phyloP scores from a whole-genome alignment of 768 basidiomycete species.

The Cystobasidium onofrii region DNA sequence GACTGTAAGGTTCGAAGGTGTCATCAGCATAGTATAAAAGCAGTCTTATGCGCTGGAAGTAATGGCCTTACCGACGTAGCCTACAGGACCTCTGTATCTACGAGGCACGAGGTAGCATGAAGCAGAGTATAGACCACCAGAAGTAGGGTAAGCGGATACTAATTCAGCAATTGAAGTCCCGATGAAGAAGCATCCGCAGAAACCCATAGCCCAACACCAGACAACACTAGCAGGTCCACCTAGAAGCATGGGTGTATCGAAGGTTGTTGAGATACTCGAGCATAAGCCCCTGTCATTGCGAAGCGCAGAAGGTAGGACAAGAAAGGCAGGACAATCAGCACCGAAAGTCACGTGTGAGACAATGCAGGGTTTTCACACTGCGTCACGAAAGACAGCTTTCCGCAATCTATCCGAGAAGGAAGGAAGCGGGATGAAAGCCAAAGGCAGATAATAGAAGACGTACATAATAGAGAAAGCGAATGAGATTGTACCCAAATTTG shows the following conservation, averaged over 20 bases:
- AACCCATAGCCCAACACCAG: conserved; percentile 44
- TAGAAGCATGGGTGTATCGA: conserved; percentile 47
- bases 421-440: conserved; percentile 25
- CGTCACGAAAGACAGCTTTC: background rate
- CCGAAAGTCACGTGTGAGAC: background rate
- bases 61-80: conserved; percentile 46
- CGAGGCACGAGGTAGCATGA: conserved; percentile 47
- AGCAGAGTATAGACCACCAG: conserved; percentile 49
- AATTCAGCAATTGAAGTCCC: conserved; percentile 41
- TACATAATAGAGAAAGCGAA: conserved; percentile 45
- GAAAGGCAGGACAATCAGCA: background rate
- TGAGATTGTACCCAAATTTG: conserved; percentile 56
- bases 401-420: conserved; percentile 30
- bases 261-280: conserved; percentile 47
- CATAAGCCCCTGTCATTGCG: conserved; percentile 37
- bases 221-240: conserved; percentile 48
- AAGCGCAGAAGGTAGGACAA: background rate
- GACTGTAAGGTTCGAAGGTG: conserved; percentile 20
- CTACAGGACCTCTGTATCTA: conserved; percentile 44
- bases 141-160: conserved; percentile 49
- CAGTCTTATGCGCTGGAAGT: conserved; percentile 39
- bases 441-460: background rate
- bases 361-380: background rate
- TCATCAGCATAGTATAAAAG: conserved; percentile 38
- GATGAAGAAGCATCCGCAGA: conserved; percentile 38